phyloP scores from a whole-genome alignment of 345 rosid genomes.

The Euclidium syriacum region DNA sequence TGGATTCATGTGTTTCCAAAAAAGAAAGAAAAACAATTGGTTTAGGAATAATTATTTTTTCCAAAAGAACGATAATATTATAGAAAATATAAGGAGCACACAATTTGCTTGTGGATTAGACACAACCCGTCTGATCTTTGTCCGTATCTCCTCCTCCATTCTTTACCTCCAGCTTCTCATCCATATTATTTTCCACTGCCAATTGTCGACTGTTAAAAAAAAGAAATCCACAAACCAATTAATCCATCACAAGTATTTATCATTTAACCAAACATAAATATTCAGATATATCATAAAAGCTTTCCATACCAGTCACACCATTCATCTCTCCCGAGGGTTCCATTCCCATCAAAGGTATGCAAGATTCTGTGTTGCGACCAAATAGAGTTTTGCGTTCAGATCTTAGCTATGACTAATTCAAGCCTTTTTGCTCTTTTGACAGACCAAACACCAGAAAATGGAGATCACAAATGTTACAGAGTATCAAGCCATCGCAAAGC shows the following conservation, averaged over 20 bases:
- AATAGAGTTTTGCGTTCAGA: too few relatives aligned
- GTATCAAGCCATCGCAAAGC: conserved; percentile 64
- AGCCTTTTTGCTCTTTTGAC: background rate
- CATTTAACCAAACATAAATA: background rate
- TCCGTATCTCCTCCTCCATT: conserved; percentile 36
- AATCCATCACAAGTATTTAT: background rate
- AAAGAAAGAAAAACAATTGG: background rate
- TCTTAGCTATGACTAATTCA: too few relatives aligned
- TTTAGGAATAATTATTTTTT: background rate
- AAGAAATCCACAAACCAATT: background rate
- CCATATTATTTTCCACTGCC: conserved; percentile 32
- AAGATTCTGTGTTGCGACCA: too few relatives aligned
- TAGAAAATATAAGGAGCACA: conserved; percentile 41
- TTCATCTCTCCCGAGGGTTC: conserved; percentile 15
- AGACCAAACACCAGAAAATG: conserved; percentile 29
- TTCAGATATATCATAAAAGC: conserved; percentile 4
- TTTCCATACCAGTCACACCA: background rate
- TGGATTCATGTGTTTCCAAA: background rate
- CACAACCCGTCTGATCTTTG: conserved; percentile 31
- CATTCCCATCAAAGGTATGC: conserved; percentile 17
- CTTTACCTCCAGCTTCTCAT: conserved; percentile 60
- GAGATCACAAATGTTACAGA: conserved; percentile 72
- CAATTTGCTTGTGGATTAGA: conserved; percentile 41
- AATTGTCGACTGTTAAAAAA: background rate
- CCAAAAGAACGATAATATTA: conserved; percentile 33